Base-by-base conservation (phyloP, 1,284 basidiomycete genomes). In the Cutaneotrichosporon spelunceum region DNA sequence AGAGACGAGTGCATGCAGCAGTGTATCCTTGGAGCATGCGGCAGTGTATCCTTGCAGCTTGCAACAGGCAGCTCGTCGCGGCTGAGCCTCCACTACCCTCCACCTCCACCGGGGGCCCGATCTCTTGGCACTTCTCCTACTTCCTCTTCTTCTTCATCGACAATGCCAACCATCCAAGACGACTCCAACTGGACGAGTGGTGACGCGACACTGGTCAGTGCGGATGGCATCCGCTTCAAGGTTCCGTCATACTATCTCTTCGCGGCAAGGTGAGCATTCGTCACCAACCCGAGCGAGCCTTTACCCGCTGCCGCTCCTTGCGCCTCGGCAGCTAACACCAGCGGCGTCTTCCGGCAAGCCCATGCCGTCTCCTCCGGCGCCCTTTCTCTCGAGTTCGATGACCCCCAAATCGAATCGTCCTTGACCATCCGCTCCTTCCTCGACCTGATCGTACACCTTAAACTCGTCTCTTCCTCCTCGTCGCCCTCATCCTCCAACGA, bases 251-350 rank as follows among this genome's bases (percentile, higher is more conserved):
- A 29, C 30, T 42, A 56, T 19, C 44, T 56, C 7, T 26, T 56
- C 55, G 33, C 58, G 8, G 59, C 59, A 13, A 60, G 59, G 59
- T 60, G 45, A 16, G 59, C 19, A n/a, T 23, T 19, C 23, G 11
- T 23, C 6, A 23, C 30, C 29, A 39, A 13, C 16, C 36, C 36
- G 13, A 13, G 14, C 6, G 16, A 13, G 11, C 13, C 11, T 14
- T 19, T 14, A 13, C 16, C 16, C n/a, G 16, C 19, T 2, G 19
- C n/a, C 4, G 39, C 36, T 16, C 16, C 36, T 16, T 19, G 7
- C 16, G 7, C 9, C 6, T 19, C 19, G 4, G 4, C 10, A 49
- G 23, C 30, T 39, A 24, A 52, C 48, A 19, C 48, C 56, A 57
- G 56, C 26, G 33, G n/a, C n/a, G 30, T 57, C 30, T 50, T 57